A percentile compares a stretch with the other conserved stretches of the same genome.
Conservation (phyloP, 768 basidiomycete species). For the Pleurotus salmoneostramineus region DNA sequence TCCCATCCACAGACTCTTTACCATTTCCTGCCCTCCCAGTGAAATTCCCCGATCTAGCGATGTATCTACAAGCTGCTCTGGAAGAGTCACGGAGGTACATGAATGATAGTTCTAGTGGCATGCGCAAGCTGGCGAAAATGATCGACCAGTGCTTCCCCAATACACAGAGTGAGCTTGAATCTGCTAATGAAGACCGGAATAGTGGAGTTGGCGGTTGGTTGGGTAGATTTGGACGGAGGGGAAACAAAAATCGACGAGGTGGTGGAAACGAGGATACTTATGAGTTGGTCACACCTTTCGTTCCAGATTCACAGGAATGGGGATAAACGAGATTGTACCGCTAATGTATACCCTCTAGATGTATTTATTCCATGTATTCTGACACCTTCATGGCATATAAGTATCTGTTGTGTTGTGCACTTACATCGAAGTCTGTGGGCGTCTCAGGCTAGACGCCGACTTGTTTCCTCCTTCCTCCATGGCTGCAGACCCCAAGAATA, state of each 20-base stretch:
- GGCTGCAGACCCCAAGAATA: neutral
- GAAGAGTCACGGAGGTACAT: slow-evolving; percentile 62
- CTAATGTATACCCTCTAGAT: neutral
- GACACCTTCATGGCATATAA: too few relatives aligned
- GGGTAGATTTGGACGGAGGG: slow-evolving; percentile 57
- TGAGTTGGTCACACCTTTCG: slow-evolving; percentile 80
- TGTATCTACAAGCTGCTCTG: slow-evolving; percentile 70
- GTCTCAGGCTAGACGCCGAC: too few relatives aligned
- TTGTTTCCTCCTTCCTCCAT: neutral
- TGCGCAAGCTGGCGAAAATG: slow-evolving; percentile 67
- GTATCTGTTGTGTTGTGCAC: too few relatives aligned
- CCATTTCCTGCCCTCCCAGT: slow-evolving; percentile 74
- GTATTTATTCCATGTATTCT: too few relatives aligned
- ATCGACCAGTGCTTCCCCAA: slow-evolving; percentile 64
- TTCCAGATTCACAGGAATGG: slow-evolving; percentile 58
- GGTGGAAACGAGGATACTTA: slow-evolving; percentile 76
- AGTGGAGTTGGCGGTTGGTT: slow-evolving; percentile 47
- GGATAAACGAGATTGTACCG: slow-evolving; percentile 32
- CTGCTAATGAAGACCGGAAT: slow-evolving; percentile 26
- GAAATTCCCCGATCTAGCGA: slow-evolving; percentile 68
- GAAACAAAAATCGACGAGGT: slow-evolving; percentile 36
- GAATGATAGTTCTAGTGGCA: slow-evolving; percentile 55
- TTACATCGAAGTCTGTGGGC: too few relatives aligned
- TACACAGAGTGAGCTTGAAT: slow-evolving; percentile 12
- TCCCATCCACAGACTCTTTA: slow-evolving; percentile 54